These are phyloP conservation scores for Eucalyptus virginea DNA, from an alignment of 345 rosid genomes.

Conservation along the genomic window DNA sequence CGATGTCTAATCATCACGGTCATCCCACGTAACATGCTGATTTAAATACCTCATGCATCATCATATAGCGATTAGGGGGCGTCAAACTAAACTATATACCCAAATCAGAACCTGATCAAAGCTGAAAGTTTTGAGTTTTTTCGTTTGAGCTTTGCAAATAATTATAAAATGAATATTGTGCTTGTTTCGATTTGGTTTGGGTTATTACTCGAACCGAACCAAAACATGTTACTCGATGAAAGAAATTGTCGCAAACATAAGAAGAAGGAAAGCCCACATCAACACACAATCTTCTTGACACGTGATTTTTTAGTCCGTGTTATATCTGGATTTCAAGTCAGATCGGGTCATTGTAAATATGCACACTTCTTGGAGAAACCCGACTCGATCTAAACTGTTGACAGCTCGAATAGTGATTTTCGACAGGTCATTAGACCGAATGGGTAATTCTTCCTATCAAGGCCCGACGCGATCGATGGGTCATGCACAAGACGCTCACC, in stretches of 20 bases:
- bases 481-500: background rate
- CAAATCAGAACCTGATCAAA: accelerated
- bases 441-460: background rate
- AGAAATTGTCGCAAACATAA: background rate
- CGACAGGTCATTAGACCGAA: accelerated
- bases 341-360: accelerated
- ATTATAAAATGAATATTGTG: accelerated
- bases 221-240: too few relatives aligned
- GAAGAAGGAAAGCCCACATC: background rate
- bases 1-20: background rate
- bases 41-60: background rate
- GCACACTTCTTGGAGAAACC: background rate
- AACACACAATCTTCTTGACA: accelerated
- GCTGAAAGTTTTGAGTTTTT: background rate
- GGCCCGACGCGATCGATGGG: background rate
- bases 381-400: accelerated
- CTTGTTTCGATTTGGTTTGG: background rate
- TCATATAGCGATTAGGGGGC: accelerated
- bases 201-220: background rate
- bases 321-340: background rate
- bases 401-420: too few relatives aligned
- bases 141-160: too few relatives aligned
- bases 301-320: accelerated
- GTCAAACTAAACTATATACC: too few relatives aligned
- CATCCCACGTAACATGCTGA: accelerated